Evolutionary conservation across 73 alveolate species (phyloP), one percentile per base, ranked within the genome.

Genomic region (Urostyla sp.): DNA sequence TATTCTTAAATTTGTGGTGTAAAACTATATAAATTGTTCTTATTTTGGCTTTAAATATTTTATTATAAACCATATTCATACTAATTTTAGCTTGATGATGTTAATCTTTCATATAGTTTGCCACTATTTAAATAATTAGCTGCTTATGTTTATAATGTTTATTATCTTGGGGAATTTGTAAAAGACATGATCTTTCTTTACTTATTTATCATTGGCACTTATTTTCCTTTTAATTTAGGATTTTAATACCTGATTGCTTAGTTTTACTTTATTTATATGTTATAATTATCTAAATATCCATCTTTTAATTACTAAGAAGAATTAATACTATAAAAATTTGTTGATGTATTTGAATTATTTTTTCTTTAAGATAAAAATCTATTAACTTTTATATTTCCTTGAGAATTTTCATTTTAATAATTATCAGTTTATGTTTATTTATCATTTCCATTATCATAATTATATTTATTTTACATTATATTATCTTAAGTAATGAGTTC

Each of bases 101-200:
- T n/a, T n/a, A n/a, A n/a, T n/a, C n/a, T n/a, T n/a, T n/a, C n/a
- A n/a, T n/a, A n/a, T n/a, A n/a, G n/a, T n/a, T n/a, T n/a, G n/a
- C n/a, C n/a, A n/a, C n/a, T n/a, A n/a, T n/a, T n/a, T n/a, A n/a
- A n/a, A n/a, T n/a, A n/a, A n/a, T n/a, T n/a, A n/a, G n/a, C n/a
- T n/a, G n/a, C n/a, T n/a, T 11, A 38, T 63, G 20, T 28, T 63
- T 15, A 16, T 58, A 31, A 5, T 58, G 15, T 15, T 10, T 28
- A 13, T 1, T 3, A n/a, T 40, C 44, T 63, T 21, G 79, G 79
- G n/a, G 79, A 63, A 38, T 63, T 63, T 21, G 60, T 50, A 21
- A 21, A 43, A 38, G 79, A 43, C n/a, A 43, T 1, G 13, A 37
- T 40, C 18, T 48, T 31, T 38, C 79, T 63, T 32, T 63, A 32